Evolutionary conservation across 257 asterid species (phyloP), one percentile per base, ranked within the genome.

Genomic region (Orobanche coerulescens): DNA sequence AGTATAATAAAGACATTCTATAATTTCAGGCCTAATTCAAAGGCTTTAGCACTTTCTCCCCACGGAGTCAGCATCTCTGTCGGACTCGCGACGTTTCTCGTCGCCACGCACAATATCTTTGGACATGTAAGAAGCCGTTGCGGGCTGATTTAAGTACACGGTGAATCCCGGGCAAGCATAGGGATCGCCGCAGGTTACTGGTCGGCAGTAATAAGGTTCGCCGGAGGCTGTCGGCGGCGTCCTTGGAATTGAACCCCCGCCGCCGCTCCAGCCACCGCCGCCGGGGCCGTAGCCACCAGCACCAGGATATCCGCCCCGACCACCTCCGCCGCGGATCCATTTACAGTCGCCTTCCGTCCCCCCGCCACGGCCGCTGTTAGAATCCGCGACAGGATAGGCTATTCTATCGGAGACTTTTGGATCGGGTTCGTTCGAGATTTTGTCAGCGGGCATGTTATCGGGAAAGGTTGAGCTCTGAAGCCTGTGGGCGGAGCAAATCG

Each of bases 401-500:
- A n/a, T 33, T 1, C 13, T 7, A 19, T 52, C 22, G 9, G 2
- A 4, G 0, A 1, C 10, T 4, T 24, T 6, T 1, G 52, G 42
- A 5, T 16, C 47, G 33, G 48, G 56, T 54, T 20, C n/a, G 11
- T 0, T 13, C 11, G 33, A 0, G 23, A 1, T 18, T n/a, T 18
- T 36, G 20, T 11, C 42, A 28, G 4, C 23, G 8, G 54, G 52
- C 28, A 12, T 3, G 3, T 12, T n/a, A n/a, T n/a, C 9, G 51
- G 31, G 9, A 28, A 31, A 36, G 20, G 23, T 28, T 1, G 14
- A 23, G 6, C 13, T 11, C 10, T 30, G 55, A 18, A 26, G 37
- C 34, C 24, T 19, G 51, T 15, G 8, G 52, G 71, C 66, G 3
- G 78, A 73, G 59, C 63, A 47, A 20, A 62, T 4, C 48, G 73